Percentiles rank a stretch among this genome's conserved stretches.
Evolutionary conservation across 2,329 filamentous ascomycete species (phyloP).

Genomic region (Pseudomassariella vexata): DNA sequence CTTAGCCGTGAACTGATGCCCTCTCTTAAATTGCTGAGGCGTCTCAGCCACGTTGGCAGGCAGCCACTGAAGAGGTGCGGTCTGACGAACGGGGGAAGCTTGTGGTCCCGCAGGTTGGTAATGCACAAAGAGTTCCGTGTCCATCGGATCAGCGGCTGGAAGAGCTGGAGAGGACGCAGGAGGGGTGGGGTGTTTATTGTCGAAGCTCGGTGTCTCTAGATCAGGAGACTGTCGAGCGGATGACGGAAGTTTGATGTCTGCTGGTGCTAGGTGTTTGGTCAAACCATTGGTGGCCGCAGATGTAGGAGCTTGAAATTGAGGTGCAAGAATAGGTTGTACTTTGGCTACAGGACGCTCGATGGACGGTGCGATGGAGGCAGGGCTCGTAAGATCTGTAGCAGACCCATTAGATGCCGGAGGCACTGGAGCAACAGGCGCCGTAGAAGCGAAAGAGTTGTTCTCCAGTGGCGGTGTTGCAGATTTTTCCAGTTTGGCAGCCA

Average conservation of each 20-base stretch:
- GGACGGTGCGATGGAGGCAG: neutral
- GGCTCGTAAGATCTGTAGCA: neutral
- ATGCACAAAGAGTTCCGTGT: slow-evolving; percentile 41
- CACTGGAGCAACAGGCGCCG: neutral
- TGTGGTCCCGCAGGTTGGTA: slow-evolving; percentile 51
- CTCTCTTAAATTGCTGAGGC: neutral
- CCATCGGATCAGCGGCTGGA: slow-evolving; percentile 14
- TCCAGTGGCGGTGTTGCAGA: slow-evolving; percentile 2
- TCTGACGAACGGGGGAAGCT: slow-evolving; percentile 28
- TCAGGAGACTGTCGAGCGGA: too few species aligned
- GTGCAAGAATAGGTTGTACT: neutral
- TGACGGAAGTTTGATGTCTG: slow-evolving; percentile 13
- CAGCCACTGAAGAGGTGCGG: slow-evolving; percentile 17
- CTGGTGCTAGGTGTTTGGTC: slow-evolving; percentile 4
- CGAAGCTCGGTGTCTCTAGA: too few species aligned
- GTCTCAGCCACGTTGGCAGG: slow-evolving; percentile 15
- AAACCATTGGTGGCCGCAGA: slow-evolving; percentile 5
- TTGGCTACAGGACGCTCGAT: neutral
- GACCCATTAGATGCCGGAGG: slow-evolving; percentile 1
- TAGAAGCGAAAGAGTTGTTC: slow-evolving; percentile 1
- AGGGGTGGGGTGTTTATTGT: slow-evolving; percentile 8
- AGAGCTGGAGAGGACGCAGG: slow-evolving; percentile 24
- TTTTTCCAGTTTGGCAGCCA: slow-evolving; percentile 16
- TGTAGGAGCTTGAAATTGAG: slow-evolving; percentile 2
- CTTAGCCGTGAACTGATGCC: slow-evolving; percentile 11